Base-by-base conservation (phyloP, 2,329 filamentous ascomycete species). In the Mariannaea sp. region DNA sequence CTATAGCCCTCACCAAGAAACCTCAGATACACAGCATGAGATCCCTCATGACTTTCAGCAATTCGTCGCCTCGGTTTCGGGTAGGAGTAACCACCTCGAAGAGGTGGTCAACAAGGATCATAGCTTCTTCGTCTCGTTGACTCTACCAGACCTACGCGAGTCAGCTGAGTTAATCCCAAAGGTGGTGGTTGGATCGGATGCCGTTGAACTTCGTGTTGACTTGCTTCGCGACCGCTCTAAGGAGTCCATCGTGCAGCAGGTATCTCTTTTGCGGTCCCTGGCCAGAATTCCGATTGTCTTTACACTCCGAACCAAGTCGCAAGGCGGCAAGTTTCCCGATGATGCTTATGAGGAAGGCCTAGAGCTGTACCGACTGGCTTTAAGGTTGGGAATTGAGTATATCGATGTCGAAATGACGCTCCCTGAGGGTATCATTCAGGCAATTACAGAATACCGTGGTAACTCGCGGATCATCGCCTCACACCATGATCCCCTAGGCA, bases 71-170 rank as follows among this genome's bases (percentile, higher is more conserved):
- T 70, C 69, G 9, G 67, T 79, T 16, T 70, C 67, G n/a, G 64
- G 67, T 39, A 61, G 58, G 68, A 74, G 55, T 60, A 82, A 22
- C 78, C 87, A 30, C 75, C 84, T 73, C 9, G 59, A 65, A n/a
- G 54, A 59, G 5, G 58, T 73, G n/a, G 52, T 59, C 26, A 49
- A 55, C 66, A 88, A 86, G 71, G 83, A 84, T 61, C 84, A 90
- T 42, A 94, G 90, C 16, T 97, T 96, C 77, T 99, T 99, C 65
- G 89, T 97, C 17, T 92, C 92, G 7, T 76, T 99, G 41, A 97
- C 94, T 1, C 77, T 94, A 45, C 90, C 92, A 2, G 83, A 90
- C 61, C 76, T 97, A 13, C 76, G 81, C 9, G 75, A 82, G 16
- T 83, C 86, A 24, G 70, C 84, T 7, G 78, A 85, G 16, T 75